These are phyloP conservation scores for Cynanchum wilfordii DNA, from an alignment of 257 asterid species.

Conservation along the genomic window DNA sequence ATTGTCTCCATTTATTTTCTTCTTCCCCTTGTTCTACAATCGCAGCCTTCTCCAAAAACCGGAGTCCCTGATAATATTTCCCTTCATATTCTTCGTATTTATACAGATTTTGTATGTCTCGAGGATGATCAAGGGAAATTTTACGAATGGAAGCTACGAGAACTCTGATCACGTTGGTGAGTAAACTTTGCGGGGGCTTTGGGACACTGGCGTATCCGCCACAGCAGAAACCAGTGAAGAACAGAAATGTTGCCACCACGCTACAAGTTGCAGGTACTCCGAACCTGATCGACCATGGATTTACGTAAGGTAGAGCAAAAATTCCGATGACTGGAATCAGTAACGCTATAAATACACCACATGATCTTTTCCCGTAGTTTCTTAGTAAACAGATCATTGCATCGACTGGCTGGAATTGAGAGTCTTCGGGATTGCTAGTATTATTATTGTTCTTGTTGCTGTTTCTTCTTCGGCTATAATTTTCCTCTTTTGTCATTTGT, in stretches of 20 bases:
- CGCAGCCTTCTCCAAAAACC: constrained; percentile 63
- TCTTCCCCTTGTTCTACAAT: constrained; percentile 18
- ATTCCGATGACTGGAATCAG: constrained; percentile 28
- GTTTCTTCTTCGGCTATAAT: not conserved
- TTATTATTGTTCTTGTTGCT: too few relatives aligned
- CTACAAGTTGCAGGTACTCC: constrained; percentile 50
- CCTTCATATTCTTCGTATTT: constrained; percentile 6
- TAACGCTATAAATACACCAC: not conserved
- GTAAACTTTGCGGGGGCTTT: constrained; percentile 31
- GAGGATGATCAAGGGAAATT: constrained; percentile 20
- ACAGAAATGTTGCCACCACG: constrained; percentile 29
- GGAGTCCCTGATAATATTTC: constrained; percentile 5
- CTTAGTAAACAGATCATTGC: not conserved
- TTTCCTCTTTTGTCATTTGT: constrained; percentile 17
- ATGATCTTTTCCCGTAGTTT: not conserved
- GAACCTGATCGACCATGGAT: constrained; percentile 45
- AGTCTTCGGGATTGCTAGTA: not conserved
- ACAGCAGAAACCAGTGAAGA: constrained; percentile 22
- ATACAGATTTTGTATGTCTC: not conserved
- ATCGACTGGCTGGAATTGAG: constrained; percentile 18
- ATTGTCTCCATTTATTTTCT: constrained; percentile 29
- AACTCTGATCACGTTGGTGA: constrained; percentile 38
- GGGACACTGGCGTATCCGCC: constrained; percentile 8
- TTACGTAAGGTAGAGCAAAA: constrained; percentile 48
- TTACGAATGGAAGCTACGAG: constrained; percentile 39